Conservation (phyloP, 768 basidiomycete genomes). For the Russula sp. region DNA sequence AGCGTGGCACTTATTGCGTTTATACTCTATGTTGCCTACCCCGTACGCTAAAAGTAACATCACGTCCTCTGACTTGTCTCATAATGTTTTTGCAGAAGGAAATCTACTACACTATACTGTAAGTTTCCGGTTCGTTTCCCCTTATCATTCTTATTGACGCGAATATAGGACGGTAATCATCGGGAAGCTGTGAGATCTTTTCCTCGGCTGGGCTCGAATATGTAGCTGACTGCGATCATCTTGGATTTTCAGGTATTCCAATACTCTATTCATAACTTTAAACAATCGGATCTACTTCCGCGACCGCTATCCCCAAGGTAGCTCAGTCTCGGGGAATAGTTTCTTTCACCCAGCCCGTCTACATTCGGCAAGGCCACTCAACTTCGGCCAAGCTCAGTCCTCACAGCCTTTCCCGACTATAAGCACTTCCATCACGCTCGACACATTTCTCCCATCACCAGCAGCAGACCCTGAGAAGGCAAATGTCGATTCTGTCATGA, state of each 20-base stretch:
- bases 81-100: not conserved
- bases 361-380: not conserved
- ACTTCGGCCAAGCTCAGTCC: not conserved
- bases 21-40: constrained; percentile 4
- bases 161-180: constrained; percentile 19
- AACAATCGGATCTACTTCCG: constrained; percentile 21
- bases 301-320: not conserved
- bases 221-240: not conserved
- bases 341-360: not conserved
- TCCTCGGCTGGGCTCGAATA: not conserved
- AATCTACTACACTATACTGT: constrained; percentile 14
- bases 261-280: constrained; percentile 25
- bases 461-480: not conserved
- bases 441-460: not conserved
- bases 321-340: no score
- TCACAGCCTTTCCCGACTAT: not conserved
- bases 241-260: constrained; percentile 16
- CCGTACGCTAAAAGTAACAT: not conserved
- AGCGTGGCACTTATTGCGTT: constrained; percentile 1
- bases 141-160: not conserved
- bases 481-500: not conserved
- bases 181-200: constrained; percentile 17
- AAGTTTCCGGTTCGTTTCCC: not conserved
- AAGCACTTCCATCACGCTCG: not conserved
- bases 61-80: no score